phyloP scores from a whole-genome alignment of 768 basidiomycete species.

The Tephrocybe sp. region DNA sequence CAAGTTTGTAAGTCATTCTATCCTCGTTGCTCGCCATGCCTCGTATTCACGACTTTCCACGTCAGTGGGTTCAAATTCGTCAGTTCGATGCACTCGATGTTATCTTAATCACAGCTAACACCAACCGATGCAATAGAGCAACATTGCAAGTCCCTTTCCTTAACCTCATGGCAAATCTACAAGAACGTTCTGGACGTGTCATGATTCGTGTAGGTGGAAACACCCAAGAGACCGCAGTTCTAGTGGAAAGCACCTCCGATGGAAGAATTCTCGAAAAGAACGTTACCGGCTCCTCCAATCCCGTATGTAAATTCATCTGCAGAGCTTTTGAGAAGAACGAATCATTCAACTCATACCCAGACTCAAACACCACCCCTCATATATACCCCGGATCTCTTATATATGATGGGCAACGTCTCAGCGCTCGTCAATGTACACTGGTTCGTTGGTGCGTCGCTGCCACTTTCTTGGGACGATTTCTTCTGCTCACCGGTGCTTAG shows the following conservation, averaged over 20 bases:
- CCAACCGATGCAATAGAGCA: conserved; percentile 29
- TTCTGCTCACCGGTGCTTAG: conserved; percentile 7
- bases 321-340: background rate
- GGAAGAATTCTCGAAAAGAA: conserved; percentile 28
- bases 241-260: conserved; percentile 48
- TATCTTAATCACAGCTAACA: background rate
- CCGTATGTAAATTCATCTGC: conserved; percentile 9
- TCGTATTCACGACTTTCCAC: background rate
- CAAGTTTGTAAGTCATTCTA: conserved; percentile 43
- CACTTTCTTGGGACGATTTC: too few species aligned
- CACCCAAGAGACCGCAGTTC: conserved; percentile 64
- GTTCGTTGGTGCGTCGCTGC: conserved; percentile 48
- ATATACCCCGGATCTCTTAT: conserved; percentile 65
- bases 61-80: conserved; percentile 12
- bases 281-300: conserved; percentile 16
- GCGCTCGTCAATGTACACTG: conserved; percentile 60
- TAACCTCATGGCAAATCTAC: conserved; percentile 75
- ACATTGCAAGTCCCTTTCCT: conserved; percentile 62
- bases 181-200: conserved; percentile 58
- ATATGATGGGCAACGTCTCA: conserved; percentile 65
- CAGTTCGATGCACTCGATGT: background rate
- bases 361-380: conserved; percentile 70
- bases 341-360: conserved; percentile 43
- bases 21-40: conserved; percentile 20
- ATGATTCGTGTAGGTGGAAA: conserved; percentile 77